Base-by-base conservation (phyloP, 2,329 filamentous ascomycete species). In the Ophiostoma sp. region DNA sequence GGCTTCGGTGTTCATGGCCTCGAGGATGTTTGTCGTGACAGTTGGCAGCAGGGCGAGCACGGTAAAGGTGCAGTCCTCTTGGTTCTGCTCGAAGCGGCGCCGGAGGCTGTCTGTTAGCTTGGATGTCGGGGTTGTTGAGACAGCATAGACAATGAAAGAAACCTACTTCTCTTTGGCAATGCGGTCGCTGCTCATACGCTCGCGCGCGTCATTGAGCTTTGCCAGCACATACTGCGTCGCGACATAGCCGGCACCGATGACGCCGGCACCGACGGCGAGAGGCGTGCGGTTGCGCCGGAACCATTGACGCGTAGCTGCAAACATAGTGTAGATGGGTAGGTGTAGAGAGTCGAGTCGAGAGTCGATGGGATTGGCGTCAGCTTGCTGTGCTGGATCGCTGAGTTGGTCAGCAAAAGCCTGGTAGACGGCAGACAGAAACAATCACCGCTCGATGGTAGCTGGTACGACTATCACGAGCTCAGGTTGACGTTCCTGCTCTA, bases 41-140 rank as follows among this genome's bases (percentile, higher is more conserved):
- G 94, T 96, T 4, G 95, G 95, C 11, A 99, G 86, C 70, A 99
- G 88, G 39, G 94, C 95, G n/a, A 98, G 89, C 64, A 98, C 93
- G 52, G 95, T 99, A 79, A 96, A 97, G 67, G 94, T 97, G 81
- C 95, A 99, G 80, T 99, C 95, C 78, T 97, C 94, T 79, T 99
- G 95, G 80, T 99, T 99, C 81, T 99, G 95, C 79, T 98, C 93
- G 81, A 99, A 99, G 77, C 95, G 91, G 71, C 95, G 91, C 68
- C 94, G 93, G 72, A 99, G 87, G 80, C 94, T 98, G 76, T 36
- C n/a, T 68, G 71, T 70, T 57, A 74, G 35, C 64, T 48, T 39
- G 36, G 36, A 39, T 39, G 1, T 23, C 74, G 54, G 36, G 27
- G 60, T 31, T 41, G 62, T n/a, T n/a, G 10, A 27, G 20, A n/a